Evolutionary conservation across 164 flowering plant species (phyloP).

Genomic region (Aristolochia contorta): DNA sequence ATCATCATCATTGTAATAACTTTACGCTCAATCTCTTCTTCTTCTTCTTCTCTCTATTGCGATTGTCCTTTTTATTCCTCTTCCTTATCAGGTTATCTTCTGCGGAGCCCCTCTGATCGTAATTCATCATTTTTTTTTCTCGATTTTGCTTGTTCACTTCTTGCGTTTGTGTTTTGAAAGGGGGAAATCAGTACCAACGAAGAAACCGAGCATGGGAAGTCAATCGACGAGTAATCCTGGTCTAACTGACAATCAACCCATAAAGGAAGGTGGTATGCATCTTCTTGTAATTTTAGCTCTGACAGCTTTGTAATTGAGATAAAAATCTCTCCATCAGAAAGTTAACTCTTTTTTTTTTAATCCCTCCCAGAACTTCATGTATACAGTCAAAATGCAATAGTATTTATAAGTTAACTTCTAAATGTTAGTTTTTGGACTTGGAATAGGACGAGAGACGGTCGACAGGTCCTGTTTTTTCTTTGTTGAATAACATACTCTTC

Average conservation of each 20-base stretch:
- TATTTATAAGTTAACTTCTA: no score
- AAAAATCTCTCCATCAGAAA: no score
- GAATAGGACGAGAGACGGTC: no score
- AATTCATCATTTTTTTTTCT: neutral
- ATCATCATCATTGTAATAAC: no score
- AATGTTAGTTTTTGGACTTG: no score
- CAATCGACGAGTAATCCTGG: slow-evolving; percentile 22
- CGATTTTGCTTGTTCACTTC: neutral
- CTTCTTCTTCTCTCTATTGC: neutral
- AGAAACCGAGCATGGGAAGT: slow-evolving; percentile 22
- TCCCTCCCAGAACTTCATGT: no score
- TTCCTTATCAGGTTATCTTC: neutral
- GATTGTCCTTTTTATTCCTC: neutral
- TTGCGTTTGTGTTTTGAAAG: neutral
- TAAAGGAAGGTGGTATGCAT: slow-evolving; percentile 20
- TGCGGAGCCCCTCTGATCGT: neutral
- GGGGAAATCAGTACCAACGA: neutral
- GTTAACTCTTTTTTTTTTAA: no score
- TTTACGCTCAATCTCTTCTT: neutral
- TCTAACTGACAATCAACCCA: slow-evolving; percentile 20
- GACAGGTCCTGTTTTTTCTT: no score
- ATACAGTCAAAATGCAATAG: no score
- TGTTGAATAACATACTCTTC: no score
- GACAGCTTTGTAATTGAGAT: no score
- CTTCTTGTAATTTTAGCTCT: no score